Base-by-base conservation (phyloP, 2,329 filamentous ascomycete genomes). In the Talaromyces sp. region DNA sequence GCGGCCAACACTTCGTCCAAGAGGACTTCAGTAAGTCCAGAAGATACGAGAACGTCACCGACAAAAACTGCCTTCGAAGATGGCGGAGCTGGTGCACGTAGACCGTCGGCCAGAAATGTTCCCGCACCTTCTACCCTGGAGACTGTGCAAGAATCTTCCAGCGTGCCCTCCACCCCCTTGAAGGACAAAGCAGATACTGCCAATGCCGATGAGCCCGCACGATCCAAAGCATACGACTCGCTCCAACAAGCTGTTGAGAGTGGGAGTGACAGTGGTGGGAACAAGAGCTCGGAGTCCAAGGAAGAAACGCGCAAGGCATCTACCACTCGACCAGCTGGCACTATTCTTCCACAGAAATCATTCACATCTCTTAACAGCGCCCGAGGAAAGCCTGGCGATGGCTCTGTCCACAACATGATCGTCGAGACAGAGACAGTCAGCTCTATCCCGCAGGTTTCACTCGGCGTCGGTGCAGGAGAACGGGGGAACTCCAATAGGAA, bases 371-470 rank as follows among this genome's bases (percentile, higher is more conserved):
- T 90, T 46, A 79, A 80, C 56, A 77, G 78, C 59, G 78, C 81
- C 59, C 90, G 92, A 70, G 81, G 84, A 35, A 91, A 93, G 71
- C 80, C 85, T 29, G 72, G 82, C 56, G 90, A 96, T 71, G 87
- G 86, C n/a, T 89, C 90, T 38, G 84, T 88, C 60, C 87, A 89
- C 70, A 95, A 91, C 68, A 97, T 99, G 92, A 98, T 91, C 10
- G 93, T 98, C 14, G 95, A 99, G 78, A 97, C 95, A 0, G 95
- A 99, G 75, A 96, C 93, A 0, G 95, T 99, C 41, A 89, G 86
- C 50, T 96, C 93, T 3, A 89, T 97, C 58, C 91, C 93, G 11
- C 93, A 96, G 70, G 84, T 93, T 29, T 86, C 89, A 10, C 81
- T 96, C 29, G 87, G 88, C 35, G 85, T 85, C 41, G 81, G 76